phyloP scores from a whole-genome alignment of 2,329 filamentous ascomycete genomes.

The Fusarium duplospermum region DNA sequence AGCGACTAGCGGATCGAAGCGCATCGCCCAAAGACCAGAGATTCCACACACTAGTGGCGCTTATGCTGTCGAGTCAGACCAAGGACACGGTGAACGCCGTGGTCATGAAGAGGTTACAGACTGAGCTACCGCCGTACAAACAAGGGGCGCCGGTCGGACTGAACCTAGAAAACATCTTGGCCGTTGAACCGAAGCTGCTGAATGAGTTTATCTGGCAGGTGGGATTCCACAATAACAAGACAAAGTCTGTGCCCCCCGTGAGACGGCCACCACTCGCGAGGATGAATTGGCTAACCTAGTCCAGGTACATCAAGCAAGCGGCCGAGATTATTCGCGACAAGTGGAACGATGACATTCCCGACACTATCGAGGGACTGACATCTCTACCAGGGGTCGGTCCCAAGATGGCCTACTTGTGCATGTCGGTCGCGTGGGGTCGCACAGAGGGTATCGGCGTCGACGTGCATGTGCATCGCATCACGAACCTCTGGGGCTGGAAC shows the following conservation, averaged over 20 bases:
- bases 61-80: constrained; percentile 94
- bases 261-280: not conserved
- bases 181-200: constrained; percentile 71
- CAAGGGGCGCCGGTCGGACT: constrained; percentile 64
- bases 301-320: constrained; percentile 75
- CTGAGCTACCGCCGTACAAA: constrained; percentile 70
- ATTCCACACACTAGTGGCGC: constrained; percentile 86
- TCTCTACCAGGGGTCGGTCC: constrained; percentile 88
- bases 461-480: constrained; percentile 94
- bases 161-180: constrained; percentile 81
- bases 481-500: constrained; percentile 94
- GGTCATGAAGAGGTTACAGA: constrained; percentile 83
- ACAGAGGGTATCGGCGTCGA: constrained; percentile 89
- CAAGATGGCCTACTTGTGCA: constrained; percentile 93
- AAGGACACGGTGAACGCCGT: constrained; percentile 91
- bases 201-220: constrained; percentile 86
- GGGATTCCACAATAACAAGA: constrained; percentile 96
- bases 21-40: constrained; percentile 69
- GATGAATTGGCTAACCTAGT: constrained; percentile 27
- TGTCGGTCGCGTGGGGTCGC: constrained; percentile 75
- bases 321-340: constrained; percentile 79
- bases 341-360: constrained; percentile 81
- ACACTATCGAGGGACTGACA: constrained; percentile 79
- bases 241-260: constrained; percentile 59
- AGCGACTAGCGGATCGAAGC: constrained; percentile 71